These are phyloP conservation scores for Trematosphaeria pertusa DNA, from an alignment of 2,329 filamentous ascomycete species.

Conservation along the genomic window DNA sequence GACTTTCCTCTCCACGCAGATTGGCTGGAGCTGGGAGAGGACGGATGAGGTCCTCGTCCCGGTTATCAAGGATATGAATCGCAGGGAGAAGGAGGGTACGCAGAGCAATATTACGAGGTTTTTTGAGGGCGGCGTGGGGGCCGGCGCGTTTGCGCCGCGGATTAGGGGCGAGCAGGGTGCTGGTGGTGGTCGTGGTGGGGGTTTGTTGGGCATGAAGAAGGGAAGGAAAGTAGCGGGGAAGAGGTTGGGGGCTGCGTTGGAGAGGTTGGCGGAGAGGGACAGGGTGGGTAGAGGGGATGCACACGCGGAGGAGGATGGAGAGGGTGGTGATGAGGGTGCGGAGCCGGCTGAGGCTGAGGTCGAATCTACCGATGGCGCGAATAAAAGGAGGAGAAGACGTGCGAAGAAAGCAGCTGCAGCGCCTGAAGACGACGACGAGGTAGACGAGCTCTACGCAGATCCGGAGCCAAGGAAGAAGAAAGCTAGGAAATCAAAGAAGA, in stretches of 20 bases:
- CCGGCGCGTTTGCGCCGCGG: conserved; percentile 75
- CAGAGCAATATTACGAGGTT: conserved; percentile 96
- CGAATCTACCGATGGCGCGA: conserved; percentile 6
- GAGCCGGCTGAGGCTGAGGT: conserved; percentile 7
- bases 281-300: conserved; percentile 29
- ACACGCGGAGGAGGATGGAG: conserved; percentile 22
- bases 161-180: conserved; percentile 59
- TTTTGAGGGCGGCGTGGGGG: conserved; percentile 78
- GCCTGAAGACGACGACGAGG: conserved; percentile 23
- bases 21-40: conserved; percentile 89
- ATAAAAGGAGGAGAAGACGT: conserved; percentile 31
- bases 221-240: conserved; percentile 40
- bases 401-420: conserved; percentile 18
- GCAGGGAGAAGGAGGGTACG: conserved; percentile 84
- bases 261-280: conserved; percentile 36
- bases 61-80: conserved; percentile 95
- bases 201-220: no score
- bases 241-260: conserved; percentile 43
- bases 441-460: conserved; percentile 30
- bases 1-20: conserved; percentile 84
- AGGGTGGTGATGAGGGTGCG: conserved; percentile 16
- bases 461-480: conserved; percentile 40
- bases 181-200: conserved; percentile 65
- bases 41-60: conserved; percentile 96
- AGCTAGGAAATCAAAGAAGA: conserved; percentile 19